Conservation (phyloP, 345 rosid species). For the Moricandia arvensis region DNA sequence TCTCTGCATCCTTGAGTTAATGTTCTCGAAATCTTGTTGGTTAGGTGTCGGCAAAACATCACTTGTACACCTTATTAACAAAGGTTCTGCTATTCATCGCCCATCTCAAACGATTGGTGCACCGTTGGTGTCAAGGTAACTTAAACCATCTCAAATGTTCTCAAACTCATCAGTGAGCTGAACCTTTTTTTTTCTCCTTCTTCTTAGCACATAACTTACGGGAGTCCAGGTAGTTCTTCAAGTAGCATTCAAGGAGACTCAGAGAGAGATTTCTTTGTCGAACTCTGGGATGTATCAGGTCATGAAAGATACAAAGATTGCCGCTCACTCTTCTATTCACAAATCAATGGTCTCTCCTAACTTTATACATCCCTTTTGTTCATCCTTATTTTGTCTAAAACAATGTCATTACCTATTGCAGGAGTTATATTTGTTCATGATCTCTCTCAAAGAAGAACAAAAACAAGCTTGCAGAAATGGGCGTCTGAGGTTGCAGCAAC, state of each 20-base stretch:
- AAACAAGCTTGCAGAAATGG: constrained; percentile 92
- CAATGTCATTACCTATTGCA: constrained; percentile 21
- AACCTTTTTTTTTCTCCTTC: not conserved
- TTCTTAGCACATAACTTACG: constrained; percentile 64
- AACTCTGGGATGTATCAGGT: constrained; percentile 98
- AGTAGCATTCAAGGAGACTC: constrained; percentile 79
- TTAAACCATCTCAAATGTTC: not conserved
- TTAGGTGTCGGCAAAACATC: not conserved
- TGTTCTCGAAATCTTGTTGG: not conserved
- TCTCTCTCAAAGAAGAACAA: constrained; percentile 93
- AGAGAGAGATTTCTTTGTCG: constrained; percentile 95
- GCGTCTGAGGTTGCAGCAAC: constrained; percentile 73
- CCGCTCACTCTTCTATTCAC: constrained; percentile 88
- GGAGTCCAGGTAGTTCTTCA: constrained; percentile 82
- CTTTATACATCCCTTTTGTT: not conserved
- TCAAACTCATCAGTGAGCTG: not conserved
- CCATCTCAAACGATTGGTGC: not conserved
- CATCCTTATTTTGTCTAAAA: not conserved
- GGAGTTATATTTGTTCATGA: constrained; percentile 98
- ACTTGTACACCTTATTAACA: not conserved
- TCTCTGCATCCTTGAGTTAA: not conserved
- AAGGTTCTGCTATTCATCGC: not conserved
- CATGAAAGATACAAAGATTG: constrained; percentile 97
- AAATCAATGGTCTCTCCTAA: constrained; percentile 56
- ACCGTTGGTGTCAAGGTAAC: not conserved